A percentile compares a stretch with the other conserved stretches of the same genome.
Evolutionary conservation across 768 basidiomycete genomes (phyloP).

Genomic region (Termitomyces sp.): DNA sequence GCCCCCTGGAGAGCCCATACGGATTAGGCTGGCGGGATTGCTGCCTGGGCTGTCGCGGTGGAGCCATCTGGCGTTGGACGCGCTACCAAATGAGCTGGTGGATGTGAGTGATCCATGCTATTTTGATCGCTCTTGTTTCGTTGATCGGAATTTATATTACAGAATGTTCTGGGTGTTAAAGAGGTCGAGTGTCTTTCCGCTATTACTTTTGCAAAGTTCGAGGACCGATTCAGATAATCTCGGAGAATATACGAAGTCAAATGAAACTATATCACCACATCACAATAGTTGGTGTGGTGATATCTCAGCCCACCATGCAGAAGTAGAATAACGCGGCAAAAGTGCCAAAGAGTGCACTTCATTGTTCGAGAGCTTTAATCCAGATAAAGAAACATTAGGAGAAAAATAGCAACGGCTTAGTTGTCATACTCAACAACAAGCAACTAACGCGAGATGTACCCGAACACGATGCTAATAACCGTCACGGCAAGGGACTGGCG

Average conservation of each 20-base stretch:
- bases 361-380: constrained; percentile 94
- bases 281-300: too few species aligned
- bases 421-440: constrained; percentile 99
- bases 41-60: constrained; percentile 79
- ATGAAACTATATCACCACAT: too few species aligned
- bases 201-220: constrained; percentile 68
- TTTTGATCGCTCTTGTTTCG: not conserved
- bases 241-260: not conserved
- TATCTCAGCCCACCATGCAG: constrained; percentile 99
- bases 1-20: constrained; percentile 42
- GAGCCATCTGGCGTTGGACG: constrained; percentile 66
- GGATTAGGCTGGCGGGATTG: constrained; percentile 72
- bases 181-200: constrained; percentile 71
- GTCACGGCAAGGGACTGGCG: constrained; percentile 95
- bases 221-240: constrained; percentile 33
- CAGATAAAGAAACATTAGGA: constrained; percentile 99
- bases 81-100: constrained; percentile 77
- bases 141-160: not conserved
- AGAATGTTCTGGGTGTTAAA: constrained; percentile 60
- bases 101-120: too few species aligned
- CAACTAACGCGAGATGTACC: constrained; percentile 98
- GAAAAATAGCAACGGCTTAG: constrained; percentile 99
- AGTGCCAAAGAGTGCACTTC: constrained; percentile 89
- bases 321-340: constrained; percentile 96
- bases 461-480: constrained; percentile 96